A percentile compares a stretch with the other conserved stretches of the same genome.
Conservation (phyloP, 208 protist species). For the Willaertia magna region DNA sequence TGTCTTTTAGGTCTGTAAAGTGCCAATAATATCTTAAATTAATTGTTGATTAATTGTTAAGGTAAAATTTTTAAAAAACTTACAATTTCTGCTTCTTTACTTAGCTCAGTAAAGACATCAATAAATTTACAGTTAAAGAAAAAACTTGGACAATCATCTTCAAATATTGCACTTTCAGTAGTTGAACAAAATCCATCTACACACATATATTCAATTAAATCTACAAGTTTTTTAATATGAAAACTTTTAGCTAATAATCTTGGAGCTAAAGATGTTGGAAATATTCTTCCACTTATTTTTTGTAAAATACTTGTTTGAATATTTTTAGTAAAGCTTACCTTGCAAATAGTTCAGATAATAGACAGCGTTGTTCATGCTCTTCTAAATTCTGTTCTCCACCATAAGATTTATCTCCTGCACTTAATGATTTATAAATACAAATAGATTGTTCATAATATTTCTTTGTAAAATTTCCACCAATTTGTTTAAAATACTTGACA, state of each 20-base stretch:
- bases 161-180: neutral
- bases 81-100: neutral
- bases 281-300: neutral
- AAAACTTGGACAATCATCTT: neutral
- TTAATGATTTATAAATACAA: neutral
- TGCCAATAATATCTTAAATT: neutral
- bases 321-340: too few relatives aligned
- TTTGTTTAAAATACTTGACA: neutral
- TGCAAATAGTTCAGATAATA: neutral
- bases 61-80: neutral
- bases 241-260: neutral
- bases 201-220: neutral
- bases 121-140: neutral
- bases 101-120: neutral
- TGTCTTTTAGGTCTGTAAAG: neutral
- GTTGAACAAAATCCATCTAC: neutral
- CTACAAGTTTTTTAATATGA: neutral
- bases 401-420: neutral
- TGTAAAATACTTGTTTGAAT: too few relatives aligned
- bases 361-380: neutral
- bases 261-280: neutral
- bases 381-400: neutral
- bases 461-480: neutral
- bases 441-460: neutral
- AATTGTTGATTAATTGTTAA: neutral